Percentiles rank a stretch among this genome's conserved stretches.
Conservation (phyloP, 257 asterid genomes). For the Solanum sejunctum region DNA sequence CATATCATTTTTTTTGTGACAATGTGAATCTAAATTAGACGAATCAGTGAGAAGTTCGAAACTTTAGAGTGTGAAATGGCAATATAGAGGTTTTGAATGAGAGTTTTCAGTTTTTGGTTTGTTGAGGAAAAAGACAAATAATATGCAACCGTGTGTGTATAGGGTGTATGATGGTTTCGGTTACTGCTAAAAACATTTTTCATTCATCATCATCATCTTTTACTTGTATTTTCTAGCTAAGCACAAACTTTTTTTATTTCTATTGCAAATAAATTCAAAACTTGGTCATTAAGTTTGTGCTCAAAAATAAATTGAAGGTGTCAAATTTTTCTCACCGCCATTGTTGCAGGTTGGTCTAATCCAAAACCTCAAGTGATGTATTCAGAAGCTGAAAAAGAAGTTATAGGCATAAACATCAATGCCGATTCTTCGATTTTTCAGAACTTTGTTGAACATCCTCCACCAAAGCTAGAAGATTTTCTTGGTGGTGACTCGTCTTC, state of each 20-base stretch:
- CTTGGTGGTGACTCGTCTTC: slow-evolving; percentile 65
- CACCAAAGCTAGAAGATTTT: slow-evolving; percentile 87
- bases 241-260: neutral
- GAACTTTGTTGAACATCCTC: slow-evolving; percentile 37
- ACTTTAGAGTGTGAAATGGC: neutral
- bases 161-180: slow-evolving; percentile 1
- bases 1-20: too few relatives aligned
- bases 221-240: neutral
- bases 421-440: slow-evolving; percentile 16
- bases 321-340: neutral
- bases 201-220: neutral
- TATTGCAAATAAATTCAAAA: neutral
- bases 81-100: neutral
- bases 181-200: slow-evolving; percentile 5
- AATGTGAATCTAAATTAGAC: neutral
- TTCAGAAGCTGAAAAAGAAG: slow-evolving; percentile 16
- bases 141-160: slow-evolving; percentile 20
- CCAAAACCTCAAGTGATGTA: slow-evolving; percentile 29
- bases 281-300: neutral
- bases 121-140: slow-evolving; percentile 49
- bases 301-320: too few relatives aligned
- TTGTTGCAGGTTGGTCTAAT: slow-evolving; percentile 42
- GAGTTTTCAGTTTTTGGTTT: slow-evolving; percentile 15
- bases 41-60: neutral
- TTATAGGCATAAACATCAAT: slow-evolving; percentile 2